These are phyloP conservation scores for Sphagnum magellanicum DNA, from an alignment of 228 moss, liverwort and hornwort genomes.

Conservation along the genomic window DNA sequence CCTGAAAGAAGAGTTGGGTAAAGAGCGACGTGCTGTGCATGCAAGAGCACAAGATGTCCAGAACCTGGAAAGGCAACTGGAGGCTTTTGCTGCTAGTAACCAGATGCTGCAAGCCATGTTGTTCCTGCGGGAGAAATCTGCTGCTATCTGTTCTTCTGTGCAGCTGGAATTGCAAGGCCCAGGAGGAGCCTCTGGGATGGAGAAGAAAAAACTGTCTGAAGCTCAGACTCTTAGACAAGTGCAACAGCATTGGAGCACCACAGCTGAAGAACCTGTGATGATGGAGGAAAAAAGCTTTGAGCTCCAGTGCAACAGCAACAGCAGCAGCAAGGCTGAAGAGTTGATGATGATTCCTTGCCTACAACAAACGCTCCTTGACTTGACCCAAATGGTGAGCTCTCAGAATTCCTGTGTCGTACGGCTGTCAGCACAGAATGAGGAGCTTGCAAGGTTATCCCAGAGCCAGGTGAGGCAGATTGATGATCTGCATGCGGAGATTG, in stretches of 20 bases:
- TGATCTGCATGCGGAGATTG: conserved; percentile 13
- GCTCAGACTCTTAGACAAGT: too few species aligned
- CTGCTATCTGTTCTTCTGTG: background rate
- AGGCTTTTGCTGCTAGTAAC: conserved; percentile 65
- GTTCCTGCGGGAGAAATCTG: conserved; percentile 37
- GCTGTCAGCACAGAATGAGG: conserved; percentile 73
- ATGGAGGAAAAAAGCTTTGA: too few species aligned
- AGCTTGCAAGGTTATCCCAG: conserved; percentile 56
- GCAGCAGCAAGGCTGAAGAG: conserved; percentile 32
- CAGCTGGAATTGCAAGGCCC: too few species aligned
- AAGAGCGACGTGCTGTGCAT: conserved; percentile 52
- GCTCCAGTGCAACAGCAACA: too few species aligned
- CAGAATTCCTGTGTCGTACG: conserved; percentile 87
- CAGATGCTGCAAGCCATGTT: conserved; percentile 63
- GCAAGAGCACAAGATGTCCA: conserved; percentile 66
- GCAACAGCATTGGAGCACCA: too few species aligned
- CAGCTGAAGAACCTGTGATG: too few species aligned
- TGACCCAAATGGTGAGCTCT: conserved; percentile 62
- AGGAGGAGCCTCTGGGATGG: too few species aligned
- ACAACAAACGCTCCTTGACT: conserved; percentile 74
- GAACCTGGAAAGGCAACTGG: conserved; percentile 68
- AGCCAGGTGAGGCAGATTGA: conserved; percentile 56
- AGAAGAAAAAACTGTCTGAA: too few species aligned
- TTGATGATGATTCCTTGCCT: conserved; percentile 54
- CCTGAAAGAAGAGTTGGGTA: conserved; percentile 53